Evolutionary conservation across 2,329 filamentous ascomycete genomes (phyloP).

Genomic region (Sclerotiophoma versabilis): DNA sequence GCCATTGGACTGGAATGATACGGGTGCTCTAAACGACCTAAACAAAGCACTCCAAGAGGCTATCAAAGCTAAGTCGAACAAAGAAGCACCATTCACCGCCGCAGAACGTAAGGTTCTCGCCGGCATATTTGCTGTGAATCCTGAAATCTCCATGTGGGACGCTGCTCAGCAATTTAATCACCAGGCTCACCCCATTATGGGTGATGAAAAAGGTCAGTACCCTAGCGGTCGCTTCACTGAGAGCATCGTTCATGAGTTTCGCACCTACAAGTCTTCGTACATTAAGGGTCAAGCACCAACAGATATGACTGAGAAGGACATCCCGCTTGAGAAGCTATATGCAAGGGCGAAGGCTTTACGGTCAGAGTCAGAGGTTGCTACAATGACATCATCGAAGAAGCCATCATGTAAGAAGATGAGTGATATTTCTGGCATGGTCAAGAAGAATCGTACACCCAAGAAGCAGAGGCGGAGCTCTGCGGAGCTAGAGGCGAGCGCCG

Average conservation of each 20-base stretch:
- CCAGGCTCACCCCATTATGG: neutral
- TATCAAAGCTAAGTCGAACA: constrained; percentile 19
- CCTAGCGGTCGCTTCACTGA: constrained; percentile 35
- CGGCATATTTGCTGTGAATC: constrained; percentile 17
- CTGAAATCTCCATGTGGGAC: constrained; percentile 35
- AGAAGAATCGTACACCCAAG: neutral
- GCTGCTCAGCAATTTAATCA: constrained; percentile 36
- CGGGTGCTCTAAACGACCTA: constrained; percentile 31
- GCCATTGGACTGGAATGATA: constrained; percentile 36
- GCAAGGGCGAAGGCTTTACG: neutral
- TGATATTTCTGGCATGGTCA: neutral
- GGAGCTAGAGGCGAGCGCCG: neutral
- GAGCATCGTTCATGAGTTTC: constrained; percentile 37
- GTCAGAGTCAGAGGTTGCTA: neutral
- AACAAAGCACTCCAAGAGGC: constrained; percentile 37
- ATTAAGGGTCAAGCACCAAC: constrained; percentile 24
- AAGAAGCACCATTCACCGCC: constrained; percentile 23
- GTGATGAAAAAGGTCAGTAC: constrained; percentile 14
- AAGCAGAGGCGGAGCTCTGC: neutral
- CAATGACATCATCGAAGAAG: neutral
- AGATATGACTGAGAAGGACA: neutral
- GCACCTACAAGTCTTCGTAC: constrained; percentile 30
- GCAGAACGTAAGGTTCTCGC: constrained; percentile 34
- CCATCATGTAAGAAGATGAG: neutral
- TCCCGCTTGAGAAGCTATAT: neutral